Evolutionary conservation across 495 filamentous ascomycete species (phyloP).

Genomic region (Lophiostoma macrostomum): DNA sequence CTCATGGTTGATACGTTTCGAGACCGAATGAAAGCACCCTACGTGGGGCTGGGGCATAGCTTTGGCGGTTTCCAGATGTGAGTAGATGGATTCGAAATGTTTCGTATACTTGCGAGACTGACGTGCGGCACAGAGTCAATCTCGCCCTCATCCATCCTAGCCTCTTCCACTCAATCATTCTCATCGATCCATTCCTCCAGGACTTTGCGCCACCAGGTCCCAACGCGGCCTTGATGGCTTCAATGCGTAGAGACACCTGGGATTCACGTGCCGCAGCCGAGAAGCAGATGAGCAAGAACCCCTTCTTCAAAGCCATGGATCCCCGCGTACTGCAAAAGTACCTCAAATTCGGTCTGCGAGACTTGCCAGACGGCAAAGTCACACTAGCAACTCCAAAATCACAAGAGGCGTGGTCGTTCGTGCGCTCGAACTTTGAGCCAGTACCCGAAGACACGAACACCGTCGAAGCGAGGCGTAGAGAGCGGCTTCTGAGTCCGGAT

Average conservation of each 20-base stretch:
- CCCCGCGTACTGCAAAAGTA: slow-evolving; percentile 34
- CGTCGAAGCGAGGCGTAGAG: slow-evolving; percentile 8
- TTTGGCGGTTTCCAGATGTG: slow-evolving; percentile 70
- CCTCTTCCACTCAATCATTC: slow-evolving; percentile 67
- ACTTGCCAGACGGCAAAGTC: slow-evolving; percentile 26
- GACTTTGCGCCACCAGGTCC: slow-evolving; percentile 19
- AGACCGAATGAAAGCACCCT: slow-evolving; percentile 72
- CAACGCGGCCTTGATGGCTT: slow-evolving; percentile 27
- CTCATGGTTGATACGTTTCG: slow-evolving; percentile 82
- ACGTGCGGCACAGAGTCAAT: slow-evolving; percentile 43
- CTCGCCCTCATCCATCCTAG: slow-evolving; percentile 74
- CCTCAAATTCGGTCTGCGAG: slow-evolving; percentile 37
- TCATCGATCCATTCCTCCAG: slow-evolving; percentile 77
- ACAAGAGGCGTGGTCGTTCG: slow-evolving; percentile 41
- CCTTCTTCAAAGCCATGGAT: slow-evolving; percentile 40
- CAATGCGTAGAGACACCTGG: slow-evolving; percentile 35
- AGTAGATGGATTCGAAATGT: neutral
- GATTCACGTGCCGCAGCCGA: slow-evolving; percentile 28
- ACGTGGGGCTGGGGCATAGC: slow-evolving; percentile 87
- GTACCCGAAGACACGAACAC: slow-evolving; percentile 31
- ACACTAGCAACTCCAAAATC: slow-evolving; percentile 38
- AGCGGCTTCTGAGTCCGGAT: slow-evolving; percentile 36
- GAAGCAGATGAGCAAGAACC: slow-evolving; percentile 11
- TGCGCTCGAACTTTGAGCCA: slow-evolving; percentile 26
- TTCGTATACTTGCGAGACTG: too few species aligned